Conservation (phyloP, 257 asterid genomes). For the Solanum tarapatanum region DNA sequence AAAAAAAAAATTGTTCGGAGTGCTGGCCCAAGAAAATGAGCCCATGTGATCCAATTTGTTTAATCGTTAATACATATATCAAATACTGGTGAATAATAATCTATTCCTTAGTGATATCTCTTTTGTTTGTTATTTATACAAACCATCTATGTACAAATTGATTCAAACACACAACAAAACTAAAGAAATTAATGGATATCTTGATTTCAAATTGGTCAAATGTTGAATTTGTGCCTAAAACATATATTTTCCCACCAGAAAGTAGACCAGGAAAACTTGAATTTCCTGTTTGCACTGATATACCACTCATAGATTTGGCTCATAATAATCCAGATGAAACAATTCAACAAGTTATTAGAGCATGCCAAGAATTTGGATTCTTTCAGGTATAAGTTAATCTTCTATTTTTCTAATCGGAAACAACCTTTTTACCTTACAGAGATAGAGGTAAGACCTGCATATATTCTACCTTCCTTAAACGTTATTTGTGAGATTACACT, state of each 20-base stretch:
- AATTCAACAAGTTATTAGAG: slow-evolving; percentile 22
- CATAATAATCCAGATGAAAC: neutral
- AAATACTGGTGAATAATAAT: neutral
- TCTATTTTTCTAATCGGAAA: neutral
- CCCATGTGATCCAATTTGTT: too few relatives aligned
- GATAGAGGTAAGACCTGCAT: neutral
- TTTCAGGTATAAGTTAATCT: slow-evolving; percentile 27
- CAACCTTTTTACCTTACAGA: neutral
- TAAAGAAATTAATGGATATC: neutral
- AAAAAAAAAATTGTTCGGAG: too few relatives aligned
- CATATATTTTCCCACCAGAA: slow-evolving; percentile 8
- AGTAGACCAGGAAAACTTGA: slow-evolving; percentile 9
- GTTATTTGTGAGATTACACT: neutral
- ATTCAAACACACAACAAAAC: neutral
- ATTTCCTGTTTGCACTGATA: neutral
- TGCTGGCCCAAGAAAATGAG: neutral
- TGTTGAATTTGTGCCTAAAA: slow-evolving; percentile 9
- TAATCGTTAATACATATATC: too few relatives aligned
- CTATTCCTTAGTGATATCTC: neutral
- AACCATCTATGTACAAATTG: neutral
- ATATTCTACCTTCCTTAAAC: neutral
- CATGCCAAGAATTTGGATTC: slow-evolving; percentile 39
- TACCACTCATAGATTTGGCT: slow-evolving; percentile 14
- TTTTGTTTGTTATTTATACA: neutral
- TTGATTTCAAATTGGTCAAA: neutral